phyloP scores from a whole-genome alignment of 148 eudicot genomes.

The Nepenthes gracilis region DNA sequence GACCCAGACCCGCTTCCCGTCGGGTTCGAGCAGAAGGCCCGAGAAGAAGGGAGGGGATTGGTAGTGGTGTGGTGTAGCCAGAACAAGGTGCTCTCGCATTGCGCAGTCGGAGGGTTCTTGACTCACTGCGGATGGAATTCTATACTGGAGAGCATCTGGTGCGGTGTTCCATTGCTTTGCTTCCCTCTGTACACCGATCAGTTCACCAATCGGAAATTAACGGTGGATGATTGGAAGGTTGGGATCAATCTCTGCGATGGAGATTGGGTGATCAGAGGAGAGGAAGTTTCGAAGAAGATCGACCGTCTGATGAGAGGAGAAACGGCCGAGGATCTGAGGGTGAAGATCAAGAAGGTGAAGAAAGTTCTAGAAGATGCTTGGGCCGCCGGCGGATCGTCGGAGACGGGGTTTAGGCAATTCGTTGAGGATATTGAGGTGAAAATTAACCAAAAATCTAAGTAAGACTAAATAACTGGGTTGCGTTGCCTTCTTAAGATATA shows the following conservation, averaged over 20 bases:
- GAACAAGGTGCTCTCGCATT: conserved; percentile 29
- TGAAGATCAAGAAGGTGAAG: conserved; percentile 14
- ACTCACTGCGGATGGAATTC: conserved; percentile 87
- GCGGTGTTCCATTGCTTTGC: conserved; percentile 48
- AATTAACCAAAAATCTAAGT: no score
- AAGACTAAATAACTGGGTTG: no score
- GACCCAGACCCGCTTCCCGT: conserved; percentile 21
- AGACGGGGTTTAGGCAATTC: conserved; percentile 24
- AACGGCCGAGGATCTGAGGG: conserved; percentile 9
- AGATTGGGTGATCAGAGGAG: conserved; percentile 8
- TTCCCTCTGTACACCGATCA: conserved; percentile 61
- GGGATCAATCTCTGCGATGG: conserved; percentile 42
- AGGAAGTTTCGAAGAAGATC: conserved; percentile 30
- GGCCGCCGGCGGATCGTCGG: conserved; percentile 36
- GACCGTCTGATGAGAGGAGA: conserved; percentile 27
- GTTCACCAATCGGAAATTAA: conserved; percentile 53
- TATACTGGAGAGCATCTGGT: conserved; percentile 55
- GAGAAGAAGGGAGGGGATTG: conserved; percentile 23
- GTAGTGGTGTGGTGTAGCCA: conserved; percentile 64
- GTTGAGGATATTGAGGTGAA: conserved; percentile 18
- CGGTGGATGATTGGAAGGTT: conserved; percentile 64
- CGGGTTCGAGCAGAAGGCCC: conserved; percentile 32
- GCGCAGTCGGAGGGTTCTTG: conserved; percentile 48
- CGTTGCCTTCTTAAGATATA: no score
- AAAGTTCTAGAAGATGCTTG: conserved; percentile 22